Evolutionary conservation across 1,284 basidiomycete genomes (phyloP).

Genomic region (Trichosporon asahii): DNA sequence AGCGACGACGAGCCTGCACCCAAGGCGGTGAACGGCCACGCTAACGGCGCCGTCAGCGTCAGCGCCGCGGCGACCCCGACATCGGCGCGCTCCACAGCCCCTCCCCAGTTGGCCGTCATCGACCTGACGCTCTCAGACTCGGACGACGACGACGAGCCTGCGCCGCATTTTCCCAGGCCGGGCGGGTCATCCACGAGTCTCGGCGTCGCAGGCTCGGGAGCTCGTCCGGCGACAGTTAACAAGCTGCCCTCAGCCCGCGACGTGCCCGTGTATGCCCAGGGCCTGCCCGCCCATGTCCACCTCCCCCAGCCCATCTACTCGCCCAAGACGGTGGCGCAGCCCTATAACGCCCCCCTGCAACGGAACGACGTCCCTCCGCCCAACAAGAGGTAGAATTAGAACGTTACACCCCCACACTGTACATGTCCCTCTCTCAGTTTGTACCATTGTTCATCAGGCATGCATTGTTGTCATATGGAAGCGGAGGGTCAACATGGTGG

Average conservation of each 20-base stretch:
- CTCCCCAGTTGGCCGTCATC: slow-evolving; percentile 56
- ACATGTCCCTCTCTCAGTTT: neutral
- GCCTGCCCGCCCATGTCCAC: neutral
- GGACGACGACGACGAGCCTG: slow-evolving; percentile 50
- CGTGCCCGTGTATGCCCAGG: slow-evolving; percentile 6
- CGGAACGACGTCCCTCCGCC: slow-evolving; percentile 3
- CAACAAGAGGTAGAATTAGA: slow-evolving; percentile 31
- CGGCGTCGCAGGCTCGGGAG: slow-evolving; percentile 31
- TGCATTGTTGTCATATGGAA: slow-evolving; percentile 9
- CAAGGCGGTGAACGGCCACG: slow-evolving; percentile 2
- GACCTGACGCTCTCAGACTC: slow-evolving; percentile 67
- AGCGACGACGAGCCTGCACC: slow-evolving; percentile 64
- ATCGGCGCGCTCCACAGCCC: slow-evolving; percentile 11
- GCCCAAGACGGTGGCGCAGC: neutral
- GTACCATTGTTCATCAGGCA: slow-evolving; percentile 9
- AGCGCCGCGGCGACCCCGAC: neutral
- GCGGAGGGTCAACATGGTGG: neutral
- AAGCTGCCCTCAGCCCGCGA: slow-evolving; percentile 56
- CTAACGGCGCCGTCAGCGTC: neutral
- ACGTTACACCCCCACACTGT: slow-evolving; percentile 17
- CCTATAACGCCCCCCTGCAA: neutral
- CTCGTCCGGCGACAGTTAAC: slow-evolving; percentile 17
- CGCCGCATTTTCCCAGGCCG: slow-evolving; percentile 39
- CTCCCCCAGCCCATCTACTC: slow-evolving; percentile 2
- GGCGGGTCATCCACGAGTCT: slow-evolving; percentile 33